phyloP scores from a whole-genome alignment of 768 basidiomycete species.

The Mycena belliarum region DNA sequence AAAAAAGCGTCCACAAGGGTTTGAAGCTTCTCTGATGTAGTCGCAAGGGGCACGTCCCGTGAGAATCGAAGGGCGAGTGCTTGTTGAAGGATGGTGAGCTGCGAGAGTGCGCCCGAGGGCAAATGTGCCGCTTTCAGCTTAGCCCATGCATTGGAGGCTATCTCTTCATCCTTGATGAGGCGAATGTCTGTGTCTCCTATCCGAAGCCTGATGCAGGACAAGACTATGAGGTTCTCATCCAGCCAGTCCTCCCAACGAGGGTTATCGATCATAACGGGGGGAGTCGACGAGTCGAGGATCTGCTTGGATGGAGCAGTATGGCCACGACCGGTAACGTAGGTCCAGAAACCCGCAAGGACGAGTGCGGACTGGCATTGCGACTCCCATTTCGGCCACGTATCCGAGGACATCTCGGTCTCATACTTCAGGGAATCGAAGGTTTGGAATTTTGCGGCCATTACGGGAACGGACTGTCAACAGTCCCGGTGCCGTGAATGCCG shows the following conservation, averaged over 20 bases:
- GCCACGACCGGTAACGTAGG: background rate
- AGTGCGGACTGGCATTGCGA: background rate
- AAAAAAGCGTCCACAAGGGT: slow-evolving; percentile 1
- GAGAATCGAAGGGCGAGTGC: background rate
- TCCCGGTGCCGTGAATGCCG: no score
- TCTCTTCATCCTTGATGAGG: background rate
- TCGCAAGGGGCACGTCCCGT: background rate
- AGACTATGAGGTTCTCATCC: background rate
- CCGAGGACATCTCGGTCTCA: no score
- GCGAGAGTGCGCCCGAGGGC: background rate
- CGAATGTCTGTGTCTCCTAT: background rate
- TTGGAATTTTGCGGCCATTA: background rate
- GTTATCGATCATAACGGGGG: background rate
- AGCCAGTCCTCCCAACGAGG: background rate
- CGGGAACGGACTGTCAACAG: no score
- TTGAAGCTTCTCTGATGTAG: background rate
- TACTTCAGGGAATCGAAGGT: background rate
- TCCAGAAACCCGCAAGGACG: background rate
- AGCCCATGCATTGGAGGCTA: background rate
- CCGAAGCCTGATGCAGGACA: background rate
- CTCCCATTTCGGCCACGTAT: slow-evolving; percentile 1
- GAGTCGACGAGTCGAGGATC: background rate
- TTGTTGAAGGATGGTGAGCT: slow-evolving; percentile 4
- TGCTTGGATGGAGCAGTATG: background rate
- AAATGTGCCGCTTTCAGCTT: background rate